These are phyloP conservation scores for Manihot esculenta DNA, from an alignment of 441 rosid genomes.

Conservation along the genomic window DNA sequence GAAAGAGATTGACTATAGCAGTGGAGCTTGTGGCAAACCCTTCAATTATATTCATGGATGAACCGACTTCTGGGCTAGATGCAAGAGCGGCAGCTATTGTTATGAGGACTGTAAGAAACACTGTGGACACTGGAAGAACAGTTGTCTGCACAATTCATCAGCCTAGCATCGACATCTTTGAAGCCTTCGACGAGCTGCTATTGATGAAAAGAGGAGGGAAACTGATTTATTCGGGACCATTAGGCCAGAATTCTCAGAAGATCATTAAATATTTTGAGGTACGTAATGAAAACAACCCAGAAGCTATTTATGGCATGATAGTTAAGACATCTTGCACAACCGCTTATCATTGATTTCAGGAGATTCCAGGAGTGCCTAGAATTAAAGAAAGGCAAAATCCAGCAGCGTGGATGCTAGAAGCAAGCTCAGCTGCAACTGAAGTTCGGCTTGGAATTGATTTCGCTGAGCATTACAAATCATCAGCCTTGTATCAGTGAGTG, in stretches of 20 bases:
- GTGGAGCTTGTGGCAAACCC: conserved; percentile 70
- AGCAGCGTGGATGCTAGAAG: conserved; percentile 87
- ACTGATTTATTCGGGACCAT: conserved; percentile 53
- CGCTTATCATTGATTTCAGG: not conserved
- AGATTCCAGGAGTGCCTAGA: conserved; percentile 46
- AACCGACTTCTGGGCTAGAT: conserved; percentile 62
- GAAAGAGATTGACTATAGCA: conserved; percentile 61
- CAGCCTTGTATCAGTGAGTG: conserved; percentile 52
- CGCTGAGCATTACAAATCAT: conserved; percentile 49
- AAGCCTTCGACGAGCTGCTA: conserved; percentile 64
- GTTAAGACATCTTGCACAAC: too few relatives aligned
- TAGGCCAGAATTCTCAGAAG: conserved; percentile 48
- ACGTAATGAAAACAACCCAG: not conserved
- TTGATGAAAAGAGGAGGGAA: conserved; percentile 55
- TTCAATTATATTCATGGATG: conserved; percentile 66
- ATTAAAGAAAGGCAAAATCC: conserved; percentile 68
- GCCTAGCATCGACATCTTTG: conserved; percentile 67
- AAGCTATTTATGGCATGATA: not conserved
- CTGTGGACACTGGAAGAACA: conserved; percentile 63
- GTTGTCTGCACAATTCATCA: conserved; percentile 70
- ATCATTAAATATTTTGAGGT: conserved; percentile 64
- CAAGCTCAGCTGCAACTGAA: conserved; percentile 52
- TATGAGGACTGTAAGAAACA: conserved; percentile 63
- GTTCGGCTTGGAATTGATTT: conserved; percentile 50
- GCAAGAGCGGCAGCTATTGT: conserved; percentile 72